phyloP scores from a whole-genome alignment of 2,329 filamentous ascomycete species.

The Ophiostoma populinum region DNA sequence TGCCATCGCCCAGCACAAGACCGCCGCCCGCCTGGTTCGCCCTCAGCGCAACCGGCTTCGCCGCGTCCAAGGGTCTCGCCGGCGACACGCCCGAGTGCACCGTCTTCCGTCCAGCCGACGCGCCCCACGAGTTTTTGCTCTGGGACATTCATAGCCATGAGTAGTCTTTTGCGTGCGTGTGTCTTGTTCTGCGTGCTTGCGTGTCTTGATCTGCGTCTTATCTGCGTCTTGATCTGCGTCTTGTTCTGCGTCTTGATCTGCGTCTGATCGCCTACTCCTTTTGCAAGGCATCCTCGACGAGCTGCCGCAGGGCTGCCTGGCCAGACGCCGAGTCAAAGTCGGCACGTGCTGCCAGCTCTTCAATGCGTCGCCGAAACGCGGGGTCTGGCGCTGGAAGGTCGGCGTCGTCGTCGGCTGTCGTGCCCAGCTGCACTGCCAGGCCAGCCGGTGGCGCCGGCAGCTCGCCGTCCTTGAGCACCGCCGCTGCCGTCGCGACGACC shows the following conservation, averaged over 20 bases:
- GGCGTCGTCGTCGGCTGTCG: constrained; percentile 30
- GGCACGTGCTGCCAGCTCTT: constrained; percentile 66
- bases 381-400: constrained; percentile 46
- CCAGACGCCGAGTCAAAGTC: constrained; percentile 71
- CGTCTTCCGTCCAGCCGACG: constrained; percentile 32
- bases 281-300: constrained; percentile 73
- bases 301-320: constrained; percentile 58
- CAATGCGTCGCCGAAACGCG: constrained; percentile 71
- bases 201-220: too few relatives aligned
- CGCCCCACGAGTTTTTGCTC: constrained; percentile 36
- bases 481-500: constrained; percentile 12
- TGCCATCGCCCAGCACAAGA: constrained; percentile 39
- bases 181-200: too few relatives aligned
- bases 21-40: constrained; percentile 34
- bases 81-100: constrained; percentile 32
- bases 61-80: constrained; percentile 25
- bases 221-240: too few relatives aligned
- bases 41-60: constrained; percentile 33
- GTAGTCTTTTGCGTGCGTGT: constrained; percentile 15
- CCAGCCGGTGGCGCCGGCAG: constrained; percentile 57
- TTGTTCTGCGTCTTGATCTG: too few relatives aligned
- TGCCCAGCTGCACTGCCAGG: constrained; percentile 60
- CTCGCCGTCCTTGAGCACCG: constrained; percentile 10
- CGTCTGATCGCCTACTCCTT: too few relatives aligned
- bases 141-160: constrained; percentile 38